These are phyloP conservation scores for Coprinopsis marcescibilis DNA, from an alignment of 768 basidiomycete species.

Conservation along the genomic window DNA sequence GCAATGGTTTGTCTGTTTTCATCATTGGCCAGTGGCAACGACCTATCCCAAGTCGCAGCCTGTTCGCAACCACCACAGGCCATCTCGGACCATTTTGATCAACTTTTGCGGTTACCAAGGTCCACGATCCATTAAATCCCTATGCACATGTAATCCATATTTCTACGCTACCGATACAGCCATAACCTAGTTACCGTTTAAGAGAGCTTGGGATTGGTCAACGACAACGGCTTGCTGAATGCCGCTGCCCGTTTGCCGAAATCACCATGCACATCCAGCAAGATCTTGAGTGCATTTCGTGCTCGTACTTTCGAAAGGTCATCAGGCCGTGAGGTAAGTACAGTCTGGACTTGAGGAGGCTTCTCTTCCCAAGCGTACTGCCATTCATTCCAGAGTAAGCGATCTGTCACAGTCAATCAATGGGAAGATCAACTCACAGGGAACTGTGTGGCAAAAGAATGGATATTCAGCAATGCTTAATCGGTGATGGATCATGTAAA, in stretches of 20 bases:
- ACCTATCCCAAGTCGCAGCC: slow-evolving; percentile 14
- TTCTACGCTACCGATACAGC: slow-evolving; percentile 15
- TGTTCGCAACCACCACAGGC: slow-evolving; percentile 5
- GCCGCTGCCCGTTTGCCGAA: slow-evolving; percentile 59
- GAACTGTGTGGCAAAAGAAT: slow-evolving; percentile 28
- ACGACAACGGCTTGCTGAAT: slow-evolving; percentile 32
- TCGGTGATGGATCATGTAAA: slow-evolving; percentile 15
- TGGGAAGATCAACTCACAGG: slow-evolving; percentile 34
- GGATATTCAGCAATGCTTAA: no score
- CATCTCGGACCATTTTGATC: slow-evolving; percentile 15
- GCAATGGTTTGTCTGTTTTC: slow-evolving; percentile 15
- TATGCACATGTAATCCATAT: no score
- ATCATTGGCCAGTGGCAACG: slow-evolving; percentile 30
- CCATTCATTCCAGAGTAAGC: slow-evolving; percentile 18
- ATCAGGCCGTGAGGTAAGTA: slow-evolving; percentile 63
- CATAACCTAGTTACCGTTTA: slow-evolving; percentile 10
- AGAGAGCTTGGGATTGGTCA: slow-evolving; percentile 35
- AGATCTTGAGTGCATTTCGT: slow-evolving; percentile 89
- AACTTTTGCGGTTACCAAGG: slow-evolving; percentile 12
- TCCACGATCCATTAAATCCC: slow-evolving; percentile 8
- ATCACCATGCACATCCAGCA: slow-evolving; percentile 87
- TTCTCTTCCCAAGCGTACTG: slow-evolving; percentile 82
- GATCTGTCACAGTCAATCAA: slow-evolving; percentile 19
- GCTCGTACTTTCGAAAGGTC: slow-evolving; percentile 89
- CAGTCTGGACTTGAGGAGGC: slow-evolving; percentile 62